Evolutionary conservation across 2,329 filamentous ascomycete genomes (phyloP).

Genomic region (Polytolypa hystricis): DNA sequence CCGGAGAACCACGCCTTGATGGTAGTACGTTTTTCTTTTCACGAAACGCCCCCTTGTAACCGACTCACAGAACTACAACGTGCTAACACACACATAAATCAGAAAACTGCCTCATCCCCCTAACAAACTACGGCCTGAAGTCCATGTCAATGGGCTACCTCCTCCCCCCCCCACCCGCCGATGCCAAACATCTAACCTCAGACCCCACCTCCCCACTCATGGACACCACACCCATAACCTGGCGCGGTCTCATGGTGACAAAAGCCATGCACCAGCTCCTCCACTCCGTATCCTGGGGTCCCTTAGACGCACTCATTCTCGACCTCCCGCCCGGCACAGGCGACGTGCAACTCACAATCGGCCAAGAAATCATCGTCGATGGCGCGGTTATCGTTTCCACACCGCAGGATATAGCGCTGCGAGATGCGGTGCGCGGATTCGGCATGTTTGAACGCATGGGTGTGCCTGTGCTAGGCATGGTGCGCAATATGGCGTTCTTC

Average conservation of each 20-base stretch:
- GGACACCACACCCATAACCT: conserved; percentile 65
- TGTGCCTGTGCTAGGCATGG: conserved; percentile 67
- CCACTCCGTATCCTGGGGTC: conserved; percentile 89
- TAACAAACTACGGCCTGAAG: conserved; percentile 91
- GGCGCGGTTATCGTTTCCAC: conserved; percentile 81
- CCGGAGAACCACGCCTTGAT: conserved; percentile 66
- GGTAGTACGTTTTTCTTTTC: conserved; percentile 43
- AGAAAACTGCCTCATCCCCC: conserved; percentile 57
- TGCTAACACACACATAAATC: conserved; percentile 4
- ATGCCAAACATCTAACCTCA: conserved; percentile 34
- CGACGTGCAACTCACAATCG: conserved; percentile 93
- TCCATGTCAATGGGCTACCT: conserved; percentile 99
- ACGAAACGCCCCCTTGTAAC: neutral
- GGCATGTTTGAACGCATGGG: conserved; percentile 84
- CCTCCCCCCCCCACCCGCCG: conserved; percentile 43
- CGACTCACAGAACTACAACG: neutral
- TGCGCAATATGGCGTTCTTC: conserved; percentile 87
- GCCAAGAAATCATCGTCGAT: conserved; percentile 82
- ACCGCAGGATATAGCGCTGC: conserved; percentile 82
- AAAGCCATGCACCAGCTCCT: conserved; percentile 92
- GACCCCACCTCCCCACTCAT: conserved; percentile 23
- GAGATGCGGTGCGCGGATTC: conserved; percentile 83
- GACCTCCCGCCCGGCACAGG: conserved; percentile 92
- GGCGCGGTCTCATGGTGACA: conserved; percentile 95
- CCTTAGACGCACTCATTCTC: conserved; percentile 75